Base-by-base conservation (phyloP, 2,329 filamentous ascomycete genomes). In the Gyromitra esculenta region DNA sequence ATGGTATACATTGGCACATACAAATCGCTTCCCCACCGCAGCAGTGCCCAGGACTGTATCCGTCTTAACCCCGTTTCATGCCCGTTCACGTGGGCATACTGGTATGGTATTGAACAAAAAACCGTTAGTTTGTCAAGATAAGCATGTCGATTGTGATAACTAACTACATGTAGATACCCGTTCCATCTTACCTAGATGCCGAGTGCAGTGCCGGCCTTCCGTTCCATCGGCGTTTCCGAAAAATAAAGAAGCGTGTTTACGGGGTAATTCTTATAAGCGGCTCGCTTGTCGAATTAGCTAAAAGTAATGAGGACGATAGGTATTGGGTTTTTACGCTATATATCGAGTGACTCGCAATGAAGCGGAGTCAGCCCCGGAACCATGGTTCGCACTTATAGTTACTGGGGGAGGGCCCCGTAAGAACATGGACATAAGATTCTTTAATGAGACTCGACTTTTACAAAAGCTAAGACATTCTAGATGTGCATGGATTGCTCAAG, bases 341-440 rank as follows among this genome's bases (percentile, higher is more conserved):
- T 35, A 48, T 54, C 60, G 69, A 72, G 69, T 72, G 69, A 72
- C 59, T 31, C 50, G 25, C n/a, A 50, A 45, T 72, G 69, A 72
- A 59, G 60, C 39, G 37, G 25, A 31, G 25, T 31, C 25, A 31
- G 25, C 21, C 37, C 5, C 50, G 18, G 60, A 35, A 31, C 25
- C 25, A 31, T 31, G 37, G 21, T 31, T 15, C n/a, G 9, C 8
- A 25, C 8, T 15, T 43, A 21, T 60, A 41, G n/a, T 31, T 59
- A n/a, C 31, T 41, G 41, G 2, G 21, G 9, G 39, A 1, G 6
- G 56, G 18, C 18, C 5, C 21, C 8, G 37, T 13, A n/a, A 13
- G 9, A 37, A n/a, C 9, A 31, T 15, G 25, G 25, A 31, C 25
- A 31, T 31, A 31, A 31, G 25, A 31, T 31, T 31, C 25, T 4